Base-by-base conservation (phyloP, 257 asterid genomes). In the Forsythia viridissima region DNA sequence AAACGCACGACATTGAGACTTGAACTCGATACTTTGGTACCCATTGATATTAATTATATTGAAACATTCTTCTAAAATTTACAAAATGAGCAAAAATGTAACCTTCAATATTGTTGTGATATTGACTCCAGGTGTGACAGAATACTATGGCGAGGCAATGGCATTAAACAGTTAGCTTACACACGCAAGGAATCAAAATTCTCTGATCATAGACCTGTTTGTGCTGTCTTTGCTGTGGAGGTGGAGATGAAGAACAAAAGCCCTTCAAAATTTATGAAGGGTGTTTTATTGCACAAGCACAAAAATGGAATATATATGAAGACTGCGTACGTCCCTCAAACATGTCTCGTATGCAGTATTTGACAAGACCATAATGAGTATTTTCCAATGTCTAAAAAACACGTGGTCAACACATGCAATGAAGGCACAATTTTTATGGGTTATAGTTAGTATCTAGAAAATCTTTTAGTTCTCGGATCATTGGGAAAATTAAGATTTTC, bases 121-220 rank as follows among this genome's bases (percentile, higher is more conserved):
- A 24, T 61, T 24, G 36, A 77, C 66, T 76, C 59, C 88, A 93
- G 98, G 98, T 94, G 98, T 76, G 98, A 94, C 46, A 87, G 98
- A 77, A 92, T 94, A 66, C 59, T 94, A 72, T 94, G 98, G 98
- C 89, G 82, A 3, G 98, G 98, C 0, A 65, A 71, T 0, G 94
- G 97, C 11, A 86, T 91, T 0, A 94, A 92, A 16, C 97, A 92
- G 34, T 8, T 92, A 37, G 91, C 92, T 0, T 94, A 94, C 78
- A 71, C 84, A 21, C 84, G 98, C 0, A 97, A 95, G 37, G 98
- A 93, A 72, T 92, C 97, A 6, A 86, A 97, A 79, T 91, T 93
- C 57, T 93, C 98, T 0, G 98, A 94, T 78, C 98, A 94, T 40
- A 84, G 98, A 20, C 97, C 97, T 0, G 97, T 94, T 18, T 94